Conservation (phyloP, 2,329 filamentous ascomycete species). For the Raffaelea deltoideospora region DNA sequence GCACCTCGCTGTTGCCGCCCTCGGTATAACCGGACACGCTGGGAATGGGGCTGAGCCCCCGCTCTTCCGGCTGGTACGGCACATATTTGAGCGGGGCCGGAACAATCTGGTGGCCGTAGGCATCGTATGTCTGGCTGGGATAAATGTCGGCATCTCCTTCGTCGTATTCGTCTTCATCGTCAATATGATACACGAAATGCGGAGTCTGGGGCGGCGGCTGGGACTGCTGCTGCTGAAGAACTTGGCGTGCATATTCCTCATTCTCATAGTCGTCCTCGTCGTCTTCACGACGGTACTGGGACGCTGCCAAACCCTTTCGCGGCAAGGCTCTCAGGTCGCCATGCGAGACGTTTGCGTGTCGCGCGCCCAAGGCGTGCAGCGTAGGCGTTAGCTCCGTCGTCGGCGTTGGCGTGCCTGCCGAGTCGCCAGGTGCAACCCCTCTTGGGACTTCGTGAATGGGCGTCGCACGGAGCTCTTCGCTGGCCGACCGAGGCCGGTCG, state of each 20-base stretch:
- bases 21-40: conserved; percentile 81
- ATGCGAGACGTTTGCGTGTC: conserved; percentile 49
- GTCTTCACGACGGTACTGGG: conserved; percentile 16
- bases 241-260: conserved; percentile 13
- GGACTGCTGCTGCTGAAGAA: conserved; percentile 10
- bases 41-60: conserved; percentile 74
- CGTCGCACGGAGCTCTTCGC: conserved; percentile 33
- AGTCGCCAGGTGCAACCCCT: conserved; percentile 42
- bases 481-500: conserved; percentile 55
- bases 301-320: conserved; percentile 22
- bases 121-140: conserved; percentile 26
- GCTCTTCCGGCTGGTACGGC: conserved; percentile 53
- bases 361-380: conserved; percentile 47
- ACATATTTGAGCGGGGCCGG: conserved; percentile 49
- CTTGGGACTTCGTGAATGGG: conserved; percentile 47
- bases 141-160: conserved; percentile 14
- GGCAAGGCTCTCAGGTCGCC: conserved; percentile 42
- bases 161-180: conserved; percentile 16
- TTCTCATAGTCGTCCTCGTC: conserved; percentile 26
- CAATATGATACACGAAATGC: no score
- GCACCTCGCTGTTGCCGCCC: conserved; percentile 40
- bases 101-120: conserved; percentile 46
- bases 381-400: conserved; percentile 36
- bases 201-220: conserved; percentile 27
- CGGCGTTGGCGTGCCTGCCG: conserved; percentile 43